These are phyloP conservation scores for Serendipita indica DNA, from an alignment of 768 basidiomycete species.

Conservation along the genomic window DNA sequence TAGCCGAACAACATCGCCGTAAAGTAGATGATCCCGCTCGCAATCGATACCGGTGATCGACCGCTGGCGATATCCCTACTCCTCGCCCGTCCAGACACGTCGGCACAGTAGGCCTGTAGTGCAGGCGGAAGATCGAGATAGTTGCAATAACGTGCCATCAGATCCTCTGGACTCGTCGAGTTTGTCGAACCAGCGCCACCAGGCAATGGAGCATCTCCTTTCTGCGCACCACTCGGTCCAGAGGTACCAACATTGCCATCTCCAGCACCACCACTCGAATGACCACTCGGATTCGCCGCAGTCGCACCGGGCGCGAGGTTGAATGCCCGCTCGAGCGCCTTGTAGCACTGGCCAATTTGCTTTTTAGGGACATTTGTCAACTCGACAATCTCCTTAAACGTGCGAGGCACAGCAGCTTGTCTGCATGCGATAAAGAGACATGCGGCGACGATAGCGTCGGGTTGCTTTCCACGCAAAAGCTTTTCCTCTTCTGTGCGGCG, in stretches of 20 bases:
- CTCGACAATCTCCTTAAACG: slow-evolving; percentile 91
- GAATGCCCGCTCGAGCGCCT: slow-evolving; percentile 75
- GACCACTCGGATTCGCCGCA: slow-evolving; percentile 25
- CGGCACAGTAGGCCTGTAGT: slow-evolving; percentile 68
- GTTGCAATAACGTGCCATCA: slow-evolving; percentile 88
- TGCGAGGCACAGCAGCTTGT: slow-evolving; percentile 87
- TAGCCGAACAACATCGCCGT: slow-evolving; percentile 70
- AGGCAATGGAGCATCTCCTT: slow-evolving; percentile 2
- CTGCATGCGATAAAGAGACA: slow-evolving; percentile 97
- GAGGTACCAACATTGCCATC: slow-evolving; percentile 22
- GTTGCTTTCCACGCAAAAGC: slow-evolving; percentile 75
- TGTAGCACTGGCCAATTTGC: slow-evolving; percentile 84
- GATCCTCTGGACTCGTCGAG: slow-evolving; percentile 53
- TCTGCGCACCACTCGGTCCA: slow-evolving; percentile 1
- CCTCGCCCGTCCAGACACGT: slow-evolving; percentile 68
- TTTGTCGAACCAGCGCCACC: slow-evolving; percentile 9
- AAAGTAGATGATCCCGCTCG: slow-evolving; percentile 93
- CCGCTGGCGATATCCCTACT: slow-evolving; percentile 84
- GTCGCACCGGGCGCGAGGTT: slow-evolving; percentile 73
- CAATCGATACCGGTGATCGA: slow-evolving; percentile 91
- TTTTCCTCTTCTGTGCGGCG: slow-evolving; percentile 96
- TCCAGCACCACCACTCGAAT: slow-evolving; percentile 28
- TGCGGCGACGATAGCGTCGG: slow-evolving; percentile 88
- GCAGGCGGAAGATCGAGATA: slow-evolving; percentile 73
- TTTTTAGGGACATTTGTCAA: slow-evolving; percentile 91